Evolutionary conservation across 805 yeast genomes (phyloP).

Genomic region (Schizosaccharomyces cryophilus): DNA sequence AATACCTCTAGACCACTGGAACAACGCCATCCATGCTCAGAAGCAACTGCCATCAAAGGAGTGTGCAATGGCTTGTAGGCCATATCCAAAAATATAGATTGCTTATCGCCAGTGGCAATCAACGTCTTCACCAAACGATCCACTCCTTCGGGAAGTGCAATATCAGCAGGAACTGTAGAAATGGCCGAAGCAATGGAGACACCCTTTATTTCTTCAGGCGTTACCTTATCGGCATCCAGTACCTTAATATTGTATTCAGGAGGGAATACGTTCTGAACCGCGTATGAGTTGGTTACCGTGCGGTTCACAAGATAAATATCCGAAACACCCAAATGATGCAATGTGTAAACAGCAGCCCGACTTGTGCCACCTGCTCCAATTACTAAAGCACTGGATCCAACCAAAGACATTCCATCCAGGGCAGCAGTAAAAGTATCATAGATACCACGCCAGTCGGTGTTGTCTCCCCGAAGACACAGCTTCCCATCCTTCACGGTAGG

Average conservation of each 20-base stretch:
- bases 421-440: conserved; percentile 27
- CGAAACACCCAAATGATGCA: conserved; percentile 50
- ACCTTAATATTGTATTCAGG: conserved; percentile 6
- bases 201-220: background rate
- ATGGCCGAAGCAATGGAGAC: background rate
- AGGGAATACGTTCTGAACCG: conserved; percentile 38
- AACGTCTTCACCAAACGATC: background rate
- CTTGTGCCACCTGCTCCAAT: conserved; percentile 97
- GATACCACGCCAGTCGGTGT: conserved; percentile 92
- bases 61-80: conserved; percentile 81
- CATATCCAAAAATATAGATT: conserved; percentile 43
- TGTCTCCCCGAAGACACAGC: conserved; percentile 31
- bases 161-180: background rate
- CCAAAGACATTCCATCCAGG: conserved; percentile 21
- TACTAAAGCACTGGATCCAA: conserved; percentile 83
- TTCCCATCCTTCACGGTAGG: conserved; percentile 15
- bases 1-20: conserved; percentile 81
- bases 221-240: conserved; percentile 3
- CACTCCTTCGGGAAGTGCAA: background rate
- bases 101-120: background rate
- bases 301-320: conserved; percentile 63
- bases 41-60: conserved; percentile 63
- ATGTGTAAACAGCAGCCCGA: conserved; percentile 78
- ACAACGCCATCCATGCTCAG: conserved; percentile 39
- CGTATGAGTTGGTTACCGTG: conserved; percentile 38